Percentiles rank a stretch among this genome's conserved stretches.
Evolutionary conservation across 164 flowering plant species (phyloP).

Genomic region (Berberis thunbergii): DNA sequence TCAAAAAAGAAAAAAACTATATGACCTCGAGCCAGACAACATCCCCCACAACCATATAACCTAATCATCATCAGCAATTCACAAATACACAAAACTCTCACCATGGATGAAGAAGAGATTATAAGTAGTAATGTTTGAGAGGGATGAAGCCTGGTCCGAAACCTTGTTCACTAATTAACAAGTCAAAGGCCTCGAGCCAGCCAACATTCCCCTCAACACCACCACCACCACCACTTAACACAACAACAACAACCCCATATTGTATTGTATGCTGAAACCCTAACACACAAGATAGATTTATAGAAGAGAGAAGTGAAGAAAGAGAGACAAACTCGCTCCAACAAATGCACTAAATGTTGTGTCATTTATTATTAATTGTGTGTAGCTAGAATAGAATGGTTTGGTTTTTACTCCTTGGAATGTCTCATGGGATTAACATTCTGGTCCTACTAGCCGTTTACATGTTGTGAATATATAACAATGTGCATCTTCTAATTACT

Average conservation of each 20-base stretch:
- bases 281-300: background rate
- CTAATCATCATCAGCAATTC: background rate
- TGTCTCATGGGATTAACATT: no score
- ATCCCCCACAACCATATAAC: constrained; percentile 10
- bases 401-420: no score
- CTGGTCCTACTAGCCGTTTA: no score
- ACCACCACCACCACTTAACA: background rate
- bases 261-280: background rate
- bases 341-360: constrained; percentile 5
- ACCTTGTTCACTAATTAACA: background rate
- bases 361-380: background rate
- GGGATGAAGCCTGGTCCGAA: constrained; percentile 2
- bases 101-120: background rate
- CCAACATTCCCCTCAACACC: constrained; percentile 2
- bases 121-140: background rate
- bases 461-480: no score
- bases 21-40: constrained; percentile 18
- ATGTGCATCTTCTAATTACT: no score
- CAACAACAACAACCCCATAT: background rate
- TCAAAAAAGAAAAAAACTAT: background rate
- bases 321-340: background rate
- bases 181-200: background rate
- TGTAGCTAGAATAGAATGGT: no score
- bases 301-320: background rate
- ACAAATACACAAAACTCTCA: background rate